Evolutionary conservation across 371 early-diverging fungal genomes (phyloP).

Genomic region (Thermomucor indicae-seudaticae): DNA sequence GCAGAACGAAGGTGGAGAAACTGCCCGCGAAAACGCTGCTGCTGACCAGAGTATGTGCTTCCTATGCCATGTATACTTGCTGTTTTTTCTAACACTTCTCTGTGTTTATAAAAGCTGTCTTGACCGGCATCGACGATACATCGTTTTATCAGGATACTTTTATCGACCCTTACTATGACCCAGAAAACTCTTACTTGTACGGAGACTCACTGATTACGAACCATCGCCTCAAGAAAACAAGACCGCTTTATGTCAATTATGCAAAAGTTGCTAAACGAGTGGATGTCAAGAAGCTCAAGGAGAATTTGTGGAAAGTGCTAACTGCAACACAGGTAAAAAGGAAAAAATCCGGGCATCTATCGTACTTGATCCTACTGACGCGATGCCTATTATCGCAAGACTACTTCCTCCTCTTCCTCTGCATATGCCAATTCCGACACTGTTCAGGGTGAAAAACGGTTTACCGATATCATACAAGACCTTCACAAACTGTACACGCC

Average conservation of each 20-base stretch:
- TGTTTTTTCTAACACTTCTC: no score
- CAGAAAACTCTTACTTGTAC: conserved; percentile 20
- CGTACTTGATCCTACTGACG: neutral
- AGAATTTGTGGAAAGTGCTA: conserved; percentile 84
- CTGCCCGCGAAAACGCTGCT: conserved; percentile 10
- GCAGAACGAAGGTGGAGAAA: neutral
- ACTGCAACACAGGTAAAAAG: conserved; percentile 8
- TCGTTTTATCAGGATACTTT: conserved; percentile 25
- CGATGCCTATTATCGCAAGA: neutral
- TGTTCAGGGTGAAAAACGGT: conserved; percentile 55
- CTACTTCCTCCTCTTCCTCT: neutral
- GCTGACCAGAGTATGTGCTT: conserved; percentile 23
- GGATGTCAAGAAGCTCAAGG: conserved; percentile 92
- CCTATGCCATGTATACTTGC: no score
- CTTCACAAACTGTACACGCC: conserved; percentile 72
- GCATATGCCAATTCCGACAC: conserved; percentile 10
- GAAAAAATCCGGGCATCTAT: neutral
- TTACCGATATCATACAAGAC: conserved; percentile 68
- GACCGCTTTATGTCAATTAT: conserved; percentile 75
- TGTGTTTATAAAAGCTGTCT: no score
- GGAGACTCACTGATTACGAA: conserved; percentile 38
- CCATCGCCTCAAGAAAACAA: conserved; percentile 53
- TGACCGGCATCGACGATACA: conserved; percentile 28
- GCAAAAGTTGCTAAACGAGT: conserved; percentile 89
- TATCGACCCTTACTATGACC: conserved; percentile 18